Percentiles rank a stretch among this genome's conserved stretches.
Conservation (phyloP, 805 yeast species). For the Saturnispora halmiae region DNA sequence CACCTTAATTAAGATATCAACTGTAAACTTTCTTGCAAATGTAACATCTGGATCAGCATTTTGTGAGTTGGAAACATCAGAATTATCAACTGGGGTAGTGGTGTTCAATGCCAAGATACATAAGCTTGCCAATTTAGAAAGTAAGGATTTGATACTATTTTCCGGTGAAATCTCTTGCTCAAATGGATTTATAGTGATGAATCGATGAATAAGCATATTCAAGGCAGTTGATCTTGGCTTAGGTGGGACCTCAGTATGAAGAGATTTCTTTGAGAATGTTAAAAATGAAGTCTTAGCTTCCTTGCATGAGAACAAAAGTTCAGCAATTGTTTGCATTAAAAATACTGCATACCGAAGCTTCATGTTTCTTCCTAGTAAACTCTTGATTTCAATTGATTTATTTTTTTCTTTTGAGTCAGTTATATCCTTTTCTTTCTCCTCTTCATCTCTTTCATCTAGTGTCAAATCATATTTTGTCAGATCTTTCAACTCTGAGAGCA, state of each 20-base stretch:
- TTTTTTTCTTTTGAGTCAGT: constrained; percentile 20
- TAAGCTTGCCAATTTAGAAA: constrained; percentile 54
- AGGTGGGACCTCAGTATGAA: constrained; percentile 26
- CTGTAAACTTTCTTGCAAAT: constrained; percentile 62
- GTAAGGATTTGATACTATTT: constrained; percentile 41
- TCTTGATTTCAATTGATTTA: constrained; percentile 34
- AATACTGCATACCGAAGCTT: constrained; percentile 48
- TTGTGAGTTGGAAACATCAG: constrained; percentile 36
- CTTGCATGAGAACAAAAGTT: constrained; percentile 68
- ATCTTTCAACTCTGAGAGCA: constrained; percentile 58
- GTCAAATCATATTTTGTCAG: constrained; percentile 23
- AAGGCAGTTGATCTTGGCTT: constrained; percentile 73
- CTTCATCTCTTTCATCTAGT: constrained; percentile 15
- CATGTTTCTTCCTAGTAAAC: background rate
- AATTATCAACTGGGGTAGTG: constrained; percentile 42
- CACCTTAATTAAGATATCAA: constrained; percentile 57
- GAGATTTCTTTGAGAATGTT: constrained; percentile 56
- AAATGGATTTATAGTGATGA: constrained; percentile 48
- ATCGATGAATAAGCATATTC: constrained; percentile 67
- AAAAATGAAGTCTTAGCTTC: constrained; percentile 75
- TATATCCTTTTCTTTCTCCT: constrained; percentile 17
- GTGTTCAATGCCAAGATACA: constrained; percentile 58
- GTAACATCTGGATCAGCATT: constrained; percentile 59
- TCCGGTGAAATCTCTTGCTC: constrained; percentile 29
- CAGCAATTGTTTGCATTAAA: constrained; percentile 58